Percentiles rank a stretch among this genome's conserved stretches.
Conservation (phyloP, 176 grass and related monocot species). For the Oryza punctata region DNA sequence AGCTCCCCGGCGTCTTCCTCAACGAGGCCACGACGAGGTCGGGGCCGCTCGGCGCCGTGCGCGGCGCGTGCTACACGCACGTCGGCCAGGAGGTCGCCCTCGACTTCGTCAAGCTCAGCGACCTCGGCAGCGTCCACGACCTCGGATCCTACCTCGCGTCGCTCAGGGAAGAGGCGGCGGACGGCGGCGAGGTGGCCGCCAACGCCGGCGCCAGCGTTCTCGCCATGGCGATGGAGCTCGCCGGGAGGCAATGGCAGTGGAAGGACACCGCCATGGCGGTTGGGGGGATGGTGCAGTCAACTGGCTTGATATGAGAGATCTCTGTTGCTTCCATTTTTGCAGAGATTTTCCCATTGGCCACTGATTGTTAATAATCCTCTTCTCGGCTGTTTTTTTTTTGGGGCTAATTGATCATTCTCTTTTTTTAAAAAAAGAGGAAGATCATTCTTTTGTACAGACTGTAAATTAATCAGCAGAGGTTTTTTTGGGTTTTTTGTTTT, state of each 20-base stretch:
- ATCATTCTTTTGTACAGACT: not conserved
- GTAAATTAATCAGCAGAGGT: not conserved
- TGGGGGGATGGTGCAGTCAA: conserved; percentile 57
- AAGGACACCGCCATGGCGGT: conserved; percentile 65
- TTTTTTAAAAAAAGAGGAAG: too few species aligned
- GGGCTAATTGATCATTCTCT: not conserved
- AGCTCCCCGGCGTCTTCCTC: conserved; percentile 68
- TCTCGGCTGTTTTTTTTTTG: not conserved
- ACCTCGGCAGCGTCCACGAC: conserved; percentile 73
- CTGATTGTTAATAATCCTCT: not conserved
- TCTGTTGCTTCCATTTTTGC: not conserved
- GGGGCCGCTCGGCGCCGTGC: conserved; percentile 40
- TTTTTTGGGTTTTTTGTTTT: not conserved
- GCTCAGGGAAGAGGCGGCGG: conserved; percentile 28
- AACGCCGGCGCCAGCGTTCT: conserved; percentile 42
- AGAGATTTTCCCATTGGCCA: not conserved
- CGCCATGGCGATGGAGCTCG: conserved; percentile 42
- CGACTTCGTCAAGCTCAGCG: conserved; percentile 56
- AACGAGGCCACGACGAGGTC: conserved; percentile 54
- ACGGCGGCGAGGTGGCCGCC: not conserved
- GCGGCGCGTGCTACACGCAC: conserved; percentile 62
- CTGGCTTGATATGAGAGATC: not conserved
- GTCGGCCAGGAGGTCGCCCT: conserved; percentile 77
- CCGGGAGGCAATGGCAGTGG: conserved; percentile 46
- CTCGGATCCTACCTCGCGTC: conserved; percentile 62